A percentile compares a stretch with the other conserved stretches of the same genome.
These are phyloP conservation scores for Daldinia vernicosa DNA, from an alignment of 495 filamentous ascomycete genomes.

Conservation along the genomic window DNA sequence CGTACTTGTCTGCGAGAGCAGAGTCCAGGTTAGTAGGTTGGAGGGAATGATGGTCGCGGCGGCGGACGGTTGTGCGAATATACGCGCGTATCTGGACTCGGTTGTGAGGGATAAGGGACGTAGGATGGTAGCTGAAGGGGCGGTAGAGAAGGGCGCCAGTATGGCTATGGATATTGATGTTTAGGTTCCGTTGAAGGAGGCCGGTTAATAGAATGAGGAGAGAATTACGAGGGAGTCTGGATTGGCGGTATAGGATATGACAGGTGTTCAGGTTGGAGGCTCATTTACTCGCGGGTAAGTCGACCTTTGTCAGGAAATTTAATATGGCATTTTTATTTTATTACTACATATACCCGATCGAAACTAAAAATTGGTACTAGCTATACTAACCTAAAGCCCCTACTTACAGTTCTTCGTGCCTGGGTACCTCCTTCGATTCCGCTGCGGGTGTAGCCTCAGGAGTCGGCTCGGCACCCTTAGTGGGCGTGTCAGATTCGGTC, in stretches of 20 bases:
- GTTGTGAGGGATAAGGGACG: conserved; percentile 73
- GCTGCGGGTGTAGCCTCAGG: conserved; percentile 48
- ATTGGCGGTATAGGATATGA: conserved; percentile 5
- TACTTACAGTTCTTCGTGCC: conserved; percentile 58
- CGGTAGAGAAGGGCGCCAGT: conserved; percentile 53
- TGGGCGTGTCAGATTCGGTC: conserved; percentile 30
- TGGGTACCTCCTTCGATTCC: conserved; percentile 34
- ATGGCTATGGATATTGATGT: conserved; percentile 58
- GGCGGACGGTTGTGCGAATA: conserved; percentile 77
- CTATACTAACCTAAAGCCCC: conserved; percentile 17
- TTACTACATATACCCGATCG: conserved; percentile 11
- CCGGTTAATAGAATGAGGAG: background rate
- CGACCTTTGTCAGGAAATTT: conserved; percentile 11
- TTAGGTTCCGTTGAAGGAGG: conserved; percentile 2
- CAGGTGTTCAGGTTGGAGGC: conserved; percentile 9
- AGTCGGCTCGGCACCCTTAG: conserved; percentile 46
- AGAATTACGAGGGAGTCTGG: background rate
- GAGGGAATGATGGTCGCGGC: conserved; percentile 93
- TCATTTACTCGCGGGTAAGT: conserved; percentile 29
- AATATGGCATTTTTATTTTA: conserved; percentile 9
- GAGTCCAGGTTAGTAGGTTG: conserved; percentile 75
- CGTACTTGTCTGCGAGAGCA: conserved; percentile 84
- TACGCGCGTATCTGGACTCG: conserved; percentile 77
- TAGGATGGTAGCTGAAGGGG: conserved; percentile 69
- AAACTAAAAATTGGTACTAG: conserved; percentile 9